Evolutionary conservation across 2,329 filamentous ascomycete genomes (phyloP), one percentile per base, ranked within the genome.

Genomic region (Trichoderma lentiforme): DNA sequence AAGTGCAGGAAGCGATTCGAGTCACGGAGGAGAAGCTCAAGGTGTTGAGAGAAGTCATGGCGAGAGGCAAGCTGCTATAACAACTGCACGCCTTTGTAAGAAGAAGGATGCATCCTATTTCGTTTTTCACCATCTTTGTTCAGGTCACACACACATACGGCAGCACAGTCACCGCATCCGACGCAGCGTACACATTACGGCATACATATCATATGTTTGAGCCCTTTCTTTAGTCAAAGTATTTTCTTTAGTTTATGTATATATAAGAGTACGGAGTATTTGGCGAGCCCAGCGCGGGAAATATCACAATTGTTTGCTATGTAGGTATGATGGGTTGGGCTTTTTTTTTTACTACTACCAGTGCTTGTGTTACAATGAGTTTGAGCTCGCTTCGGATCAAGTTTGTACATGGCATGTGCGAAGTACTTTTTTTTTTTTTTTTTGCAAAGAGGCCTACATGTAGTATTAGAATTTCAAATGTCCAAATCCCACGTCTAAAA

Each of bases 11-110:
- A 83, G 93, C 94, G 24, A 95, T 98, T 73, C 85, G 88, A 69
- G 89, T 97, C 34, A 98, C 95, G 3, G 93, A 98, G 79, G 92
- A 97, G 83, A 92, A 93, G 78, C 83, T 99, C 36, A 87, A 88
- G 70, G 88, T 92, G 56, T 82, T 99, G 74, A 95, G 95, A 81
- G 87, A 88, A 56, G 92, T 93, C 34, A 87, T 88, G 74, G 87
- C 86, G 78, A 89, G 86, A 79, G 87, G 71, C 51, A 79, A 87
- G 70, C 39, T 84, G 62, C 32, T 71, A 21, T 69, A 69, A 51
- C 66, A 21, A 7, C 11, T 21, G 28, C 5, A 14, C 30, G 61
- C 56, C 39, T 53, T 62, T 62, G 51, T 53, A 30, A 58, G 24
- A 36, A 36, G 9, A 67, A 39, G 64, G 63, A 66, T 36, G 47